Percentiles rank a stretch among this genome's conserved stretches.
phyloP scores from a whole-genome alignment of 1,284 basidiomycete species.

The Microbotryum saponariae region DNA sequence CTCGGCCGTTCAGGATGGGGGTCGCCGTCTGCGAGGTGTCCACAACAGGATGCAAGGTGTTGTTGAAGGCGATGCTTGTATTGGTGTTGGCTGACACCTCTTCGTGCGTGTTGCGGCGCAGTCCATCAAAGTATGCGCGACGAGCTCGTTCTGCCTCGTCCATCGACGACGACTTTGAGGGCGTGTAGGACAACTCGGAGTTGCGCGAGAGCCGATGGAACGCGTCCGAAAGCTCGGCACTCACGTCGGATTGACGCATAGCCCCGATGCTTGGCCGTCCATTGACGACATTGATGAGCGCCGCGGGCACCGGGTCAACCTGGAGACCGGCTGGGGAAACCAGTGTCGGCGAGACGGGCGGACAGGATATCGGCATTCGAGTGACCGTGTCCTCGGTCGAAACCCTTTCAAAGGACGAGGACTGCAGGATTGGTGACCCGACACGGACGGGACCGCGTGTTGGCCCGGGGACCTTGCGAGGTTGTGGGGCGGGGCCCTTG shows the following conservation, averaged over 20 bases:
- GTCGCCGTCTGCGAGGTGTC: not conserved
- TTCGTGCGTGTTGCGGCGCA: conserved; percentile 1
- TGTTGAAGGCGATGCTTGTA: not conserved
- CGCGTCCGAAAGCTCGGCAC: conserved; percentile 5
- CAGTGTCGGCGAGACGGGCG: not conserved
- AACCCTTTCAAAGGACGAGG: not conserved
- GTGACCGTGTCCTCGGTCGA: not conserved
- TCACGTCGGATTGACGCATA: not conserved
- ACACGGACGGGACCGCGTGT: not conserved
- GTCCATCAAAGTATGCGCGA: conserved; percentile 10
- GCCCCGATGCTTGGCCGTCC: not conserved
- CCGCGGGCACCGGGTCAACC: not conserved
- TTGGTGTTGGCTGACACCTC: not conserved
- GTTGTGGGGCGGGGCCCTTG: not conserved
- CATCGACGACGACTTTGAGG: not conserved
- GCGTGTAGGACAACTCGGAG: conserved; percentile 6
- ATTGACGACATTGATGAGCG: not conserved
- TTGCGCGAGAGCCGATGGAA: conserved; percentile 13
- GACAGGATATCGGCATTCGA: not conserved
- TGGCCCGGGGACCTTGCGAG: not conserved
- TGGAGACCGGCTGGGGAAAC: not conserved
- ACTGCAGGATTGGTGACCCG: not conserved
- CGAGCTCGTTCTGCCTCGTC: conserved; percentile 1
- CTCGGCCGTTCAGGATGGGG: not conserved
- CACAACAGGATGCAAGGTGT: not conserved